Conservation (phyloP, 257 asterid genomes). For the Solanum bukasovii region DNA sequence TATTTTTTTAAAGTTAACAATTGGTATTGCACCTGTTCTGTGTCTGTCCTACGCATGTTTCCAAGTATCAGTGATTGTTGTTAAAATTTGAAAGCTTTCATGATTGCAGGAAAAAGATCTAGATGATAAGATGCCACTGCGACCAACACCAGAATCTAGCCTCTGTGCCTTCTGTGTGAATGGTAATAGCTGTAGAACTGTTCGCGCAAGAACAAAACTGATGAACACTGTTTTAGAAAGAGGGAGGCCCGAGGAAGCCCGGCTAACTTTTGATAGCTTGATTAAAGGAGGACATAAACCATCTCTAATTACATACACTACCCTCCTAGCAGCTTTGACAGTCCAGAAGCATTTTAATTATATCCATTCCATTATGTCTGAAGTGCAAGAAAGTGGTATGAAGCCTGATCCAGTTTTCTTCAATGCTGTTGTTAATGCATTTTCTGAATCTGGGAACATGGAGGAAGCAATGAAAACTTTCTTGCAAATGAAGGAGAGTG, state of each 20-base stretch:
- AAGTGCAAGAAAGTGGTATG: slow-evolving; percentile 34
- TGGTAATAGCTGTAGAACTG: slow-evolving; percentile 38
- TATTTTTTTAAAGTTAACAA: background rate
- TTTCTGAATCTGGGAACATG: slow-evolving; percentile 68
- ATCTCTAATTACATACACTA: slow-evolving; percentile 63
- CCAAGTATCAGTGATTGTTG: background rate
- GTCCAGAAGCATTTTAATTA: slow-evolving; percentile 42
- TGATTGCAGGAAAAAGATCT: slow-evolving; percentile 27
- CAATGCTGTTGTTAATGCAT: slow-evolving; percentile 61
- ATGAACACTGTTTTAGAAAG: slow-evolving; percentile 53
- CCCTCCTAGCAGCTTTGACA: slow-evolving; percentile 56
- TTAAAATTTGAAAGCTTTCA: background rate
- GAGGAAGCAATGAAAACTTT: slow-evolving; percentile 53
- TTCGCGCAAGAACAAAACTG: slow-evolving; percentile 41
- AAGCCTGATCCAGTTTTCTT: slow-evolving; percentile 55
- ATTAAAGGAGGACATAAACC: slow-evolving; percentile 59
- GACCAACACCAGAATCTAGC: slow-evolving; percentile 21
- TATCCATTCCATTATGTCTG: slow-evolving; percentile 36
- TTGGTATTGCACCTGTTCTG: background rate
- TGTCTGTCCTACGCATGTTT: background rate
- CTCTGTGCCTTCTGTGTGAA: slow-evolving; percentile 40
- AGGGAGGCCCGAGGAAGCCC: slow-evolving; percentile 42
- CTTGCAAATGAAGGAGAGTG: slow-evolving; percentile 44
- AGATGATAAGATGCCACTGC: slow-evolving; percentile 25
- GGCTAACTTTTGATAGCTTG: slow-evolving; percentile 35